Conservation (phyloP, 1,284 basidiomycete genomes). For the Puccinia brachypodii region DNA sequence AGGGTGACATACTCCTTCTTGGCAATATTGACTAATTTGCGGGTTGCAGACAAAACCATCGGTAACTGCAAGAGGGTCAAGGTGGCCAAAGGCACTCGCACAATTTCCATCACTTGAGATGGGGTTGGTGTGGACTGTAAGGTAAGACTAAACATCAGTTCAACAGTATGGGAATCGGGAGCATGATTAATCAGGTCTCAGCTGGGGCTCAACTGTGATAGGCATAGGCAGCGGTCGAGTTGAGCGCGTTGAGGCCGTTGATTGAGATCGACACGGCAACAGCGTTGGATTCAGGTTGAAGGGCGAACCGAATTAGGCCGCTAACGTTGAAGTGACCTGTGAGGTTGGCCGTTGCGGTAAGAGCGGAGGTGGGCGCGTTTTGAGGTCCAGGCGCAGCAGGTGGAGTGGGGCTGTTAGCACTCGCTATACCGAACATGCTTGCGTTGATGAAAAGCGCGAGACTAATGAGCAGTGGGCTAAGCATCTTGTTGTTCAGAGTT, state of each 20-base stretch:
- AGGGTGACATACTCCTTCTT: slow-evolving; percentile 50
- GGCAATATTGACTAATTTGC: slow-evolving; percentile 52
- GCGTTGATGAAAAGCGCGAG: neutral
- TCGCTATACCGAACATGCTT: neutral
- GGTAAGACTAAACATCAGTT: neutral
- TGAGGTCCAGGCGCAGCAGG: neutral
- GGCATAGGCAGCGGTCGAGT: slow-evolving; percentile 27
- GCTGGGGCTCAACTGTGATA: slow-evolving; percentile 45
- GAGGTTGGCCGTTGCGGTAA: slow-evolving; percentile 20
- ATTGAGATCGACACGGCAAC: slow-evolving; percentile 27
- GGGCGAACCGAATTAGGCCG: slow-evolving; percentile 28
- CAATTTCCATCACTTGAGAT: slow-evolving; percentile 51
- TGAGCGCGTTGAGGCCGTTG: slow-evolving; percentile 27
- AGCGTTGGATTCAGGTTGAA: slow-evolving; percentile 12
- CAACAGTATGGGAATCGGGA: neutral
- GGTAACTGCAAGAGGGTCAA: slow-evolving; percentile 52
- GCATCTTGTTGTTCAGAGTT: neutral
- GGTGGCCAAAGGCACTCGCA: slow-evolving; percentile 51
- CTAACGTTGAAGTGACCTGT: slow-evolving; percentile 18
- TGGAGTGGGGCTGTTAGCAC: neutral
- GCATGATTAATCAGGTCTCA: neutral
- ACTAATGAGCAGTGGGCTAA: neutral
- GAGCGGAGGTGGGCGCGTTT: neutral
- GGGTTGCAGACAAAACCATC: slow-evolving; percentile 52
- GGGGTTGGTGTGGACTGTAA: slow-evolving; percentile 52